These are phyloP conservation scores for Moniliella sp. DNA, from an alignment of 1,284 basidiomycete species.

Conservation along the genomic window DNA sequence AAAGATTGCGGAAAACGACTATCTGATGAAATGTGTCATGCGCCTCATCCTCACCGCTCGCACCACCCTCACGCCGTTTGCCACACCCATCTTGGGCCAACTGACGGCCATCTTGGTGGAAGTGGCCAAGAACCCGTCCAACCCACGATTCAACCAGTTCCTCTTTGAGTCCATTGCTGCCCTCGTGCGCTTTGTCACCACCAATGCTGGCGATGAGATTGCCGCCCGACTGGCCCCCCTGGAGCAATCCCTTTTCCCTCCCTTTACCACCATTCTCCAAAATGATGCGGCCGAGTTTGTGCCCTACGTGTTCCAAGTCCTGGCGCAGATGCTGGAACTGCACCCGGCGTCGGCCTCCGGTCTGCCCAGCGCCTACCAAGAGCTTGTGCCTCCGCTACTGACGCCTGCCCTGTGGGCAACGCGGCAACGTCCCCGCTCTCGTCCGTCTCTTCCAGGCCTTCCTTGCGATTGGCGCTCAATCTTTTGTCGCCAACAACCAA, in stretches of 20 bases:
- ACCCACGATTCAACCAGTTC: conserved; percentile 90
- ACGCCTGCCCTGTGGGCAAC: conserved; percentile 71
- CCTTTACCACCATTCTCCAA: conserved; percentile 67
- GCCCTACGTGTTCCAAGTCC: conserved; percentile 87
- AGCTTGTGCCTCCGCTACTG: conserved; percentile 60
- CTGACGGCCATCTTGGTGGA: conserved; percentile 62
- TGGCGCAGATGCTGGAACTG: conserved; percentile 80
- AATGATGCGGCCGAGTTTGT: conserved; percentile 89
- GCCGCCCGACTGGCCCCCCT: conserved; percentile 51
- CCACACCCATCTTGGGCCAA: conserved; percentile 49
- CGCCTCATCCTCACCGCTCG: conserved; percentile 73
- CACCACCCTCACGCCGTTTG: conserved; percentile 50
- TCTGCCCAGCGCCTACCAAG: conserved; percentile 57
- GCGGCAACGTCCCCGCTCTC: conserved; percentile 83
- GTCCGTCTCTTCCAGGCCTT: conserved; percentile 72
- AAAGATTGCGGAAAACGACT: conserved; percentile 90
- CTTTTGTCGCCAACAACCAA: conserved; percentile 55
- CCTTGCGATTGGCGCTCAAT: conserved; percentile 47
- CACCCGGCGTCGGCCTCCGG: conserved; percentile 39
- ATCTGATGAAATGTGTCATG: conserved; percentile 95
- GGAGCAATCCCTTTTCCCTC: conserved; percentile 53
- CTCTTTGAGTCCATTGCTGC: conserved; percentile 86
- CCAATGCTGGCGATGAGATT: conserved; percentile 42
- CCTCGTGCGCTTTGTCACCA: conserved; percentile 68
- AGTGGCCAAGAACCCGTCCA: conserved; percentile 84